Evolutionary conservation across 2,329 filamentous ascomycete species (phyloP), one percentile per base, ranked within the genome.

Genomic region (Drechslerella coelobrocha): DNA sequence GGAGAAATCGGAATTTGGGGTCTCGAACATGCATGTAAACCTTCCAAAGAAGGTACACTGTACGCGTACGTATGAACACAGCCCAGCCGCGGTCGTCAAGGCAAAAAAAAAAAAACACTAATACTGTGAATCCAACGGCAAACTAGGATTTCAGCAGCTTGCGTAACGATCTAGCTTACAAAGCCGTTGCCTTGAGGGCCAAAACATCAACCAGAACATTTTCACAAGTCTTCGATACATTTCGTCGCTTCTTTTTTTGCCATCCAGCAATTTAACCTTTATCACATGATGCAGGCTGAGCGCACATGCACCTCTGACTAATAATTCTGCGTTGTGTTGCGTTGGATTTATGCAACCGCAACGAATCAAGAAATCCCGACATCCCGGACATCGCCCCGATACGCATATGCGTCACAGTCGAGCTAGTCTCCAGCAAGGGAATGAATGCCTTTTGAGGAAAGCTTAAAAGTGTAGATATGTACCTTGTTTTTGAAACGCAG

Each of bases 211-310:
- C n/a, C n/a, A n/a, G n/a, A n/a, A n/a, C n/a, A n/a, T n/a, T n/a
- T n/a, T n/a, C n/a, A n/a, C n/a, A n/a, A n/a, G n/a, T n/a, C n/a
- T n/a, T n/a, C n/a, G n/a, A n/a, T n/a, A n/a, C n/a, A n/a, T n/a
- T n/a, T n/a, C n/a, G n/a, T n/a, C n/a, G n/a, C n/a, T n/a, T n/a
- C n/a, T n/a, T n/a, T 48, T 8, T 48, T 48, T 48, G 43, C 43
- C 43, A 23, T 48, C 43, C 3, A 39, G 34, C 17, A 39, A 14
- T 39, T 3, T 10, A 6, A 14, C 34, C 34, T 62, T 43, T 43
- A 61, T 69, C 65, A 69, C 65, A 69, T 69, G 65, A 69, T 57
- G n/a, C n/a, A n/a, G n/a, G n/a, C n/a, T n/a, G n/a, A n/a, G n/a
- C 3, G 34, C 34, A 6, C 12, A 10, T 39, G 34, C 34, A 39